Evolutionary conservation across 2,329 filamentous ascomycete species (phyloP).

Genomic region (Cytospora chrysosperma): DNA sequence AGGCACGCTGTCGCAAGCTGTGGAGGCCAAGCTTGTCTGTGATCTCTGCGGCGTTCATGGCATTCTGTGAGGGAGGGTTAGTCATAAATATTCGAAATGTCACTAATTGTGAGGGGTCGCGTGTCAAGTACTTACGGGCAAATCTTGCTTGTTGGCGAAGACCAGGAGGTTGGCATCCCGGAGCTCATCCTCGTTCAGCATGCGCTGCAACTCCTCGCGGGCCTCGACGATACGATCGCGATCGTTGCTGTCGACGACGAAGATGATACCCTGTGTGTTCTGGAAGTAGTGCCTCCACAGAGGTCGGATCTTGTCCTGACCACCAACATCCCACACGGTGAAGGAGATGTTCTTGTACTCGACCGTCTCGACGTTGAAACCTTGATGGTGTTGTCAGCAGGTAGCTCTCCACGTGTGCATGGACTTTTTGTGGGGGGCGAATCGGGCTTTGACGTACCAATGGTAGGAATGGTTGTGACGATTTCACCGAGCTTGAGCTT

Average conservation of each 20-base stretch:
- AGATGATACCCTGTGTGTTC: slow-evolving; percentile 99
- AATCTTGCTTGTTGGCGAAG: slow-evolving; percentile 99
- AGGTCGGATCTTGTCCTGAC: slow-evolving; percentile 99
- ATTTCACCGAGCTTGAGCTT: slow-evolving; percentile 99
- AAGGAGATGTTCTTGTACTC: slow-evolving; percentile 99
- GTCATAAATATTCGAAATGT: slow-evolving; percentile 29
- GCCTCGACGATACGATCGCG: slow-evolving; percentile 97
- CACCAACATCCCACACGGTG: slow-evolving; percentile 99
- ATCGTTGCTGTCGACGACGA: slow-evolving; percentile 99
- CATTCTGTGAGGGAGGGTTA: slow-evolving; percentile 72
- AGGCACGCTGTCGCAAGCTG: slow-evolving; percentile 96
- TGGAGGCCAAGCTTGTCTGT: slow-evolving; percentile 99
- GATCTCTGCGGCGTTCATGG: slow-evolving; percentile 99
- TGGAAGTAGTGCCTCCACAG: slow-evolving; percentile 99
- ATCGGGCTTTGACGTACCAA: slow-evolving; percentile 62
- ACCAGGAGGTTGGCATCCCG: slow-evolving; percentile 94
- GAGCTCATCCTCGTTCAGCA: slow-evolving; percentile 98
- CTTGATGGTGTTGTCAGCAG: slow-evolving; percentile 43
- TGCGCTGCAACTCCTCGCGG: slow-evolving; percentile 92
- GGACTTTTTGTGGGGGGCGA: neutral
- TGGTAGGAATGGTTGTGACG: slow-evolving; percentile 98
- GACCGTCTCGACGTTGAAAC: slow-evolving; percentile 99
- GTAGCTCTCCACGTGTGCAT: slow-evolving; percentile 1
- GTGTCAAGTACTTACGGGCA: slow-evolving; percentile 65
- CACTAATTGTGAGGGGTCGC: neutral